Conservation (phyloP, 2,329 filamentous ascomycete species). For the Podosphaera fusca region DNA sequence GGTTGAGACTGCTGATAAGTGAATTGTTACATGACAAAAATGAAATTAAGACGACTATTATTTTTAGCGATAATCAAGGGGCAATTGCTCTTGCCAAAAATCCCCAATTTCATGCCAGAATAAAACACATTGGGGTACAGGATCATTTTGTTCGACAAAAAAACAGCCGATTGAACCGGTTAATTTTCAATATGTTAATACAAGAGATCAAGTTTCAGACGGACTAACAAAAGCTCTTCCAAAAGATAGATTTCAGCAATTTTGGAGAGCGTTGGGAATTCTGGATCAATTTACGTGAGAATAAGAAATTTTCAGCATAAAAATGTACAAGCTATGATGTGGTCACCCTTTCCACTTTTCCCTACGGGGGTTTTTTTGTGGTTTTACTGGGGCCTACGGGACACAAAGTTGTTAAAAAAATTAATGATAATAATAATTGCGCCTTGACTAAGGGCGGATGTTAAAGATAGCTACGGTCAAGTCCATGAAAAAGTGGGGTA, state of each 20-base stretch:
- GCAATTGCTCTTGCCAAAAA: background rate
- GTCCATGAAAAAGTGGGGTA: no score
- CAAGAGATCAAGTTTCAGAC: background rate
- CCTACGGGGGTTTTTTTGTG: background rate
- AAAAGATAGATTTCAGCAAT: background rate
- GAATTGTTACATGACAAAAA: background rate
- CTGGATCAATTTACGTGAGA: background rate
- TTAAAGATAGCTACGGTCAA: background rate
- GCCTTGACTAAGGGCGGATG: background rate
- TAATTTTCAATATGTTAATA: background rate
- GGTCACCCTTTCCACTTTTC: background rate
- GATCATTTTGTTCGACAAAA: background rate
- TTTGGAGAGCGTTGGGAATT: background rate
- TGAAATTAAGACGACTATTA: background rate
- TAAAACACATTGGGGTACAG: background rate
- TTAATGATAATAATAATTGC: background rate
- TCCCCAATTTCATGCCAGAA: background rate
- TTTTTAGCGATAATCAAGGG: background rate
- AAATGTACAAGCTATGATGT: background rate
- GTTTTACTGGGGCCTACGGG: background rate
- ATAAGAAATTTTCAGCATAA: background rate
- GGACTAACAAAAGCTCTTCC: background rate
- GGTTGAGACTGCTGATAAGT: background rate
- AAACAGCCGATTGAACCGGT: background rate
- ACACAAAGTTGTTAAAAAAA: background rate